phyloP scores from a whole-genome alignment of 1,284 basidiomycete species.

The Agroathelia rolfsii region DNA sequence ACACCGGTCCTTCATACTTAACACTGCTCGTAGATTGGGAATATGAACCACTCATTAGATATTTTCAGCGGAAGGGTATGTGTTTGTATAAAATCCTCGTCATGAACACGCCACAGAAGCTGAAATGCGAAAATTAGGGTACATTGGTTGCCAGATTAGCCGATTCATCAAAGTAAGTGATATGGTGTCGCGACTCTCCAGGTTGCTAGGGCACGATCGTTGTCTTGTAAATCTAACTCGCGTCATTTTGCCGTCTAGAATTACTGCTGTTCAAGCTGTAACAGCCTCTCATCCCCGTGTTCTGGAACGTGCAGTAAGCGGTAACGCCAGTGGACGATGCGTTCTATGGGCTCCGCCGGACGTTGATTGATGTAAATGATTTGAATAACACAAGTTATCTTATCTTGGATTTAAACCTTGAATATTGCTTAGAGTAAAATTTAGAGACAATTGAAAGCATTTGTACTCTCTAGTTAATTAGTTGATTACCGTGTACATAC shows the following conservation, averaged over 20 bases:
- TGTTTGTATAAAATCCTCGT: slow-evolving; percentile 3
- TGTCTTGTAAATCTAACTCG: background rate
- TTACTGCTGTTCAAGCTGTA: slow-evolving; percentile 75
- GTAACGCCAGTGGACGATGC: slow-evolving; percentile 69
- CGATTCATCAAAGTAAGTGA: slow-evolving; percentile 42
- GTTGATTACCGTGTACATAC: too few relatives aligned
- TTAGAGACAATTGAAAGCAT: too few relatives aligned
- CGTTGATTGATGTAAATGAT: too few relatives aligned
- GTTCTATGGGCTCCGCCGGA: slow-evolving; percentile 68
- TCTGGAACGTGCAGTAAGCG: slow-evolving; percentile 61
- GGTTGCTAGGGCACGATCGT: too few relatives aligned
- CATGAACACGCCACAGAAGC: slow-evolving; percentile 1
- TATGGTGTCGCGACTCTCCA: too few relatives aligned
- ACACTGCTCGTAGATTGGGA: slow-evolving; percentile 43
- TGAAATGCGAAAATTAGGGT: slow-evolving; percentile 33
- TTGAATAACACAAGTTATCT: too few relatives aligned
- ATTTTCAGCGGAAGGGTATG: slow-evolving; percentile 60
- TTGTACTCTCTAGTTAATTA: too few relatives aligned
- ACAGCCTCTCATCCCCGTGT: slow-evolving; percentile 73
- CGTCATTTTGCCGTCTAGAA: slow-evolving; percentile 29
- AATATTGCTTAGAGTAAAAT: too few relatives aligned
- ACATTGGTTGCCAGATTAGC: slow-evolving; percentile 52
- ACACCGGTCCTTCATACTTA: slow-evolving; percentile 3
- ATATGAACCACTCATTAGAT: slow-evolving; percentile 67
- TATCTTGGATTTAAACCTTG: too few relatives aligned